Evolutionary conservation across 345 rosid genomes (phyloP).

Genomic region (Triadica sebifera): DNA sequence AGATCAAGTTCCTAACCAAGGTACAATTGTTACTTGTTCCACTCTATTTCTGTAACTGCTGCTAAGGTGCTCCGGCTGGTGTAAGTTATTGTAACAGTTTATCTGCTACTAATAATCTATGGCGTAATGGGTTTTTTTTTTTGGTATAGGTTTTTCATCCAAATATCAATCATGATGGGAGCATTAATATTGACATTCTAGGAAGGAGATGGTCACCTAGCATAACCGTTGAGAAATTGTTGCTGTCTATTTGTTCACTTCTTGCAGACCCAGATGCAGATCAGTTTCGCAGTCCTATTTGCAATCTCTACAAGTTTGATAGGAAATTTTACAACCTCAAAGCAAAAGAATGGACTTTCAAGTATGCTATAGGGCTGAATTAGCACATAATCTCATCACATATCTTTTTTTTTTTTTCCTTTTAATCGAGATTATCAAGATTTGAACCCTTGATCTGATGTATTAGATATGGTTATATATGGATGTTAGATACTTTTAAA

Average conservation of each 20-base stretch:
- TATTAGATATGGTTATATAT: too few species aligned
- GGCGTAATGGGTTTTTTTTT: neutral
- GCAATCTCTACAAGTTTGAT: neutral
- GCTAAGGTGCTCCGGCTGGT: too few species aligned
- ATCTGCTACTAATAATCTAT: too few species aligned
- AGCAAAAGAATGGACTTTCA: conserved; percentile 17
- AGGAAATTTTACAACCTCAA: conserved; percentile 7
- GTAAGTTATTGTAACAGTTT: too few species aligned
- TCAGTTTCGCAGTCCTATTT: neutral
- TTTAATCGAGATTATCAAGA: neutral
- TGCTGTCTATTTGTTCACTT: conserved; percentile 17
- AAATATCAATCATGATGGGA: conserved; percentile 18
- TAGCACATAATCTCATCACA: neutral
- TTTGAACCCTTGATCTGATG: too few species aligned
- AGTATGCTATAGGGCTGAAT: conserved; percentile 11
- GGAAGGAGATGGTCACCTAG: conserved; percentile 5
- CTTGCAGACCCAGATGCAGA: conserved; percentile 11
- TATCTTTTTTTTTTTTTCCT: too few species aligned
- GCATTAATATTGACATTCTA: conserved; percentile 7
- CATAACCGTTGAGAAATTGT: conserved; percentile 8
- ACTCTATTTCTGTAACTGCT: neutral
- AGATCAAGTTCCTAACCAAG: conserved; percentile 17
- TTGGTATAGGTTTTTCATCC: conserved; percentile 10
- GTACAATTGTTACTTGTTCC: neutral
- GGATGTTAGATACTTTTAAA: too few species aligned